phyloP scores from a whole-genome alignment of 495 filamentous ascomycete species.

The Xylaria grammica region DNA sequence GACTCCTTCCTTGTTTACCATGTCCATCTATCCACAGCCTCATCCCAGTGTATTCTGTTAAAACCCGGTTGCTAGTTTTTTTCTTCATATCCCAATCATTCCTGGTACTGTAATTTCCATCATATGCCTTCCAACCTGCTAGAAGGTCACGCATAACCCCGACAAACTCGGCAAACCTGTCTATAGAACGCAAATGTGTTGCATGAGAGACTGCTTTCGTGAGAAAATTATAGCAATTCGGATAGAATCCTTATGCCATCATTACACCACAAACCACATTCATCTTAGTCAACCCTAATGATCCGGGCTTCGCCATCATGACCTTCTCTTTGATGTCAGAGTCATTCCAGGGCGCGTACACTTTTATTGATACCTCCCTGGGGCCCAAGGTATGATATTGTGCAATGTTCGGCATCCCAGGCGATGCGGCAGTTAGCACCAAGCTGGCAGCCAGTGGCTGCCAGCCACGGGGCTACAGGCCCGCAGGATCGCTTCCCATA shows the following conservation, averaged over 20 bases:
- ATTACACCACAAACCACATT: slow-evolving; percentile 18
- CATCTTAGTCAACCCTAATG: slow-evolving; percentile 12
- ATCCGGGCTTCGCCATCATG: slow-evolving; percentile 22
- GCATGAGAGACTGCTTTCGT: slow-evolving; percentile 10
- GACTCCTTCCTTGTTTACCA: neutral
- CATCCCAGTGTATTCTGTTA: slow-evolving; percentile 24
- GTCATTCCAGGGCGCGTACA: slow-evolving; percentile 14
- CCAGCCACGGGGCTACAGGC: neutral
- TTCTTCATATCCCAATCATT: slow-evolving; percentile 27
- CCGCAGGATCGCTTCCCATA: slow-evolving; percentile 5
- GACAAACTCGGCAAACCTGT: slow-evolving; percentile 20
- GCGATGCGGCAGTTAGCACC: slow-evolving; percentile 19
- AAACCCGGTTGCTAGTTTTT: slow-evolving; percentile 20
- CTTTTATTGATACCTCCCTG: slow-evolving; percentile 21
- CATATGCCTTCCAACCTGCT: slow-evolving; percentile 31
- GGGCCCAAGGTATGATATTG: slow-evolving; percentile 23
- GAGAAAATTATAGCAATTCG: slow-evolving; percentile 16
- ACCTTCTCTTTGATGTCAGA: slow-evolving; percentile 14
- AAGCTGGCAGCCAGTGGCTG: no score
- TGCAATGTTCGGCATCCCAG: slow-evolving; percentile 11
- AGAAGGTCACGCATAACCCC: no score
- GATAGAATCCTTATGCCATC: slow-evolving; percentile 22
- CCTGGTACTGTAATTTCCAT: slow-evolving; percentile 32
- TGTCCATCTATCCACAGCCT: slow-evolving; percentile 14
- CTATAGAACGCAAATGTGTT: slow-evolving; percentile 6